These are phyloP conservation scores for Fusarium cyanostomum DNA, from an alignment of 2,329 filamentous ascomycete genomes.

Conservation along the genomic window DNA sequence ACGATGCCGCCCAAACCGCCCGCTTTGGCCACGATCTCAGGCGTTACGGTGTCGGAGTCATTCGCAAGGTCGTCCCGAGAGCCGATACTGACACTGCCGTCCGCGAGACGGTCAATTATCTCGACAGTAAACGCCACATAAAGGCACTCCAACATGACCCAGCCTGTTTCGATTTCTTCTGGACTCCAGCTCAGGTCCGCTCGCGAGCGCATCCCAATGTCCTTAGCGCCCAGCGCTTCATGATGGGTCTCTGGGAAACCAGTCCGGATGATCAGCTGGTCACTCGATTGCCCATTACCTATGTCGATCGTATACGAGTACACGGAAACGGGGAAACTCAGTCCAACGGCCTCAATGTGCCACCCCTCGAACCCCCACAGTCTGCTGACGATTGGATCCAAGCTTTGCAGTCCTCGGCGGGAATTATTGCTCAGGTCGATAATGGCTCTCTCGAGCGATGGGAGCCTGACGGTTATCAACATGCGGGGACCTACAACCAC, in stretches of 20 bases:
- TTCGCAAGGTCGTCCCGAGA: constrained; percentile 70
- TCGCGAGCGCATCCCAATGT: constrained; percentile 74
- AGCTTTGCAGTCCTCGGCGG: constrained; percentile 55
- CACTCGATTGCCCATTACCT: constrained; percentile 70
- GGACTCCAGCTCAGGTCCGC: constrained; percentile 74
- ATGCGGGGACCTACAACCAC: constrained; percentile 63
- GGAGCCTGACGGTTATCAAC: constrained; percentile 74
- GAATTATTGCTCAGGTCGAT: constrained; percentile 73
- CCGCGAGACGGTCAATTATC: constrained; percentile 66
- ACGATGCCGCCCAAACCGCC: constrained; percentile 57
- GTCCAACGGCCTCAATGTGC: constrained; percentile 33
- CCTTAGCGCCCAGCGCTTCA: constrained; percentile 70
- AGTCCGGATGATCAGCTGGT: constrained; percentile 65
- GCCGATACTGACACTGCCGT: constrained; percentile 67
- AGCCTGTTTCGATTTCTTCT: constrained; percentile 78
- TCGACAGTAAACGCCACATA: constrained; percentile 43
- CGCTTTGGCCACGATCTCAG: constrained; percentile 66
- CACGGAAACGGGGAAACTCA: constrained; percentile 57
- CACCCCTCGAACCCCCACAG: constrained; percentile 42
- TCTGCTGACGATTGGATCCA: constrained; percentile 52
- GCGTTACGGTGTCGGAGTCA: constrained; percentile 71
- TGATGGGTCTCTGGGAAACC: constrained; percentile 73
- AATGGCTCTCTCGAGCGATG: constrained; percentile 77
- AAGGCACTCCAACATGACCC: constrained; percentile 58
- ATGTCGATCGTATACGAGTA: constrained; percentile 75